Percentiles rank a stretch among this genome's conserved stretches.
These are phyloP conservation scores for Amanita jacksonii DNA, from an alignment of 768 basidiomycete genomes.

Conservation along the genomic window DNA sequence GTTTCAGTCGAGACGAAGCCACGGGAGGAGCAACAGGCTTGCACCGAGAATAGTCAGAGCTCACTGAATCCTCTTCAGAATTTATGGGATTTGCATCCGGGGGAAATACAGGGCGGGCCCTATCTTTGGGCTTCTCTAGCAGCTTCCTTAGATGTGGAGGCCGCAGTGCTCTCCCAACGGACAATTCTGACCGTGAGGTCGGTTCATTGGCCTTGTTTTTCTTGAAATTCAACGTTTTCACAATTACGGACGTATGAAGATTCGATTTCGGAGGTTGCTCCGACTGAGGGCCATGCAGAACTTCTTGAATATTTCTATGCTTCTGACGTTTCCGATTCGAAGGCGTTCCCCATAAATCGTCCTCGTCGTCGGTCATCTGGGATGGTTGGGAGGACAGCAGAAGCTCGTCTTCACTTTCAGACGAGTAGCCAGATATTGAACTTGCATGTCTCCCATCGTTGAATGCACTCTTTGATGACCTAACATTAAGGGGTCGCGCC, in stretches of 20 bases:
- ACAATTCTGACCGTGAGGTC: not conserved
- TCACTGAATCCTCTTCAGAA: not conserved
- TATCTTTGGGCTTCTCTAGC: no score
- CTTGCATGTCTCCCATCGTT: not conserved
- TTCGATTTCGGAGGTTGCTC: no score
- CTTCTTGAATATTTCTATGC: no score
- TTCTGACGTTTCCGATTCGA: not conserved
- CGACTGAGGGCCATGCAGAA: no score
- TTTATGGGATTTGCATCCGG: no score
- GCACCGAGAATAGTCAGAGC: not conserved
- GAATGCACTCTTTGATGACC: not conserved
- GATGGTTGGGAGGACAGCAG: slow-evolving; percentile 3
- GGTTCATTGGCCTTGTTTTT: not conserved
- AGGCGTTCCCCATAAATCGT: not conserved
- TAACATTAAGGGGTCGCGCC: slow-evolving; percentile 1
- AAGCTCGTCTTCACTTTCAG: slow-evolving; percentile 7
- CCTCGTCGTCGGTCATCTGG: not conserved
- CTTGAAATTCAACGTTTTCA: not conserved
- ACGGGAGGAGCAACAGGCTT: not conserved
- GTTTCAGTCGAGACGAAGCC: not conserved
- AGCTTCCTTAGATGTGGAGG: not conserved
- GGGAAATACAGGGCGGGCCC: no score
- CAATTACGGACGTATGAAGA: not conserved
- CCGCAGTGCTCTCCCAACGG: not conserved
- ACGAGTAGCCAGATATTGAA: not conserved